Evolutionary conservation across 257 asterid species (phyloP), one percentile per base, ranked within the genome.

Genomic region (Penstemon newberryi): DNA sequence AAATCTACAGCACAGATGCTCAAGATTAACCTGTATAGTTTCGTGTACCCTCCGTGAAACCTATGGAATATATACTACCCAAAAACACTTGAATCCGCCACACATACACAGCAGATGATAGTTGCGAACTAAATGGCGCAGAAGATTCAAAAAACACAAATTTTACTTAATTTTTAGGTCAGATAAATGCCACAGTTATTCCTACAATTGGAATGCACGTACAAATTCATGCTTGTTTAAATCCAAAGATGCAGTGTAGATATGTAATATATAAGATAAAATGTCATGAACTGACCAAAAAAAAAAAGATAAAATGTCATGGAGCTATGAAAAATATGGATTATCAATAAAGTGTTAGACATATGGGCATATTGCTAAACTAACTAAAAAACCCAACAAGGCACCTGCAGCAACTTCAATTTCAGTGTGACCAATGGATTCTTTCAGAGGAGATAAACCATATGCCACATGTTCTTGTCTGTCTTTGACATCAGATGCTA

Each of bases 321-420:
- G 50, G 38, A 59, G 63, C 65, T 66, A 58, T 46, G 19, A 38
- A 38, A 37, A 73, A 45, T 49, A 42, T 38, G 40, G 52, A 56
- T 60, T 54, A 56, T 3, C 52, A 44, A 10, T 25, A 64, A 11
- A 69, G 60, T 3, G 45, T 71, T 59, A 79, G 38, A 80, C 77
- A 63, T 67, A 86, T 61, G 63, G 80, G 40, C 77, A 85, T 67
- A 88, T 72, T 3, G 86, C 86, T 72, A 90, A 62, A 67, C 92
- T 85, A 54, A 88, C 87, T 1, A 90, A 56, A 72, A 93, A 84
- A 57, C 98, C 98, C 79, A 90, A 82, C 56, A 88, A 59, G 71
- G 96, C 98, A 71, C 98, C 98, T 0, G 95, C 97, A 8, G 77
- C 79, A 41, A 93, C 98, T 77, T 93, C 97, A 45, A 79, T 56